Conservation (phyloP, 2,329 filamentous ascomycete genomes). For the Fusarium sp. region DNA sequence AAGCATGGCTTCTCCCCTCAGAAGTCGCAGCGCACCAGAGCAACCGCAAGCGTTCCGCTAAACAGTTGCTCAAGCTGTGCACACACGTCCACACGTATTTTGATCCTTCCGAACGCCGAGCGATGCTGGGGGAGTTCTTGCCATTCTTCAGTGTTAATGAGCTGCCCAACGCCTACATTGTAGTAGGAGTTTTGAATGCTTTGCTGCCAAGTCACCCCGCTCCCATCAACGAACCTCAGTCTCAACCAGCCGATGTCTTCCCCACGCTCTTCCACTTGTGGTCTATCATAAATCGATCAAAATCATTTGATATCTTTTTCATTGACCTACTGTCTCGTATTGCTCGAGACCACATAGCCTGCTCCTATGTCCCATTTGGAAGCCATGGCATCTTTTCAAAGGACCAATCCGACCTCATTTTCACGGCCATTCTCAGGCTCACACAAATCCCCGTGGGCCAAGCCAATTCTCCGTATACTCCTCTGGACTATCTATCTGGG, state of each 20-base stretch:
- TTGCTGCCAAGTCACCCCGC: constrained; percentile 86
- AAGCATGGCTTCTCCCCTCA: constrained; percentile 85
- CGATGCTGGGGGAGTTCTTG: constrained; percentile 82
- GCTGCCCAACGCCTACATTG: constrained; percentile 90
- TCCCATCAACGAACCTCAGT: constrained; percentile 74
- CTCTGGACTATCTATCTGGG: constrained; percentile 84
- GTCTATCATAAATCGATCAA: constrained; percentile 92
- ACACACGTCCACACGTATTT: constrained; percentile 93
- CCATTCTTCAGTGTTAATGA: constrained; percentile 95
- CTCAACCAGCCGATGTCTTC: constrained; percentile 89
- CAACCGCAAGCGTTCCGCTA: constrained; percentile 64
- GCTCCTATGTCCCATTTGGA: constrained; percentile 80
- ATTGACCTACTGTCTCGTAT: constrained; percentile 90
- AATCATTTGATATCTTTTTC: constrained; percentile 85
- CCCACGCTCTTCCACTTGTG: constrained; percentile 97
- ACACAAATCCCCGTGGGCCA: constrained; percentile 97
- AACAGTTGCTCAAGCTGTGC: constrained; percentile 85
- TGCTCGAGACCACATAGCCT: constrained; percentile 82
- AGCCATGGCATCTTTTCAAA: constrained; percentile 91
- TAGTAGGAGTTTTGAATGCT: constrained; percentile 86
- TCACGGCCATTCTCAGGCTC: constrained; percentile 87
- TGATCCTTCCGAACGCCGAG: constrained; percentile 84
- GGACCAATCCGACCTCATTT: constrained; percentile 91
- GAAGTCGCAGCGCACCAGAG: constrained; percentile 77
- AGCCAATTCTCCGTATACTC: constrained; percentile 89